These are phyloP conservation scores for Fragaria nilgerrensis DNA, from an alignment of 306 rosid species.

Conservation along the genomic window DNA sequence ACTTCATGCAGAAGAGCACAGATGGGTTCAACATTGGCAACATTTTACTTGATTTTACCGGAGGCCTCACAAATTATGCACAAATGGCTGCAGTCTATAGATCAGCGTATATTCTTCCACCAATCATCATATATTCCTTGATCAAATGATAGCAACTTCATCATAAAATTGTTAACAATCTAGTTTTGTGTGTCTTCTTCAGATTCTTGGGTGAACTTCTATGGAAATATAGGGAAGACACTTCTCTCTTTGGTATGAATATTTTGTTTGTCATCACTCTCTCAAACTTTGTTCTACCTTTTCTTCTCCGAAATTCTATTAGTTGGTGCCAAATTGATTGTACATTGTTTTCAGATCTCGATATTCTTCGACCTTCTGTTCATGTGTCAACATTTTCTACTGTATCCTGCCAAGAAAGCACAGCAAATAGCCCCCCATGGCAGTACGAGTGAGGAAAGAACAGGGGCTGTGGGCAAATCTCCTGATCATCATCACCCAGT, in stretches of 20 bases:
- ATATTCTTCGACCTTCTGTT: conserved; percentile 65
- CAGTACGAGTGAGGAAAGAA: conserved; percentile 21
- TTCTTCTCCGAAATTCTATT: background rate
- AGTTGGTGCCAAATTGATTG: background rate
- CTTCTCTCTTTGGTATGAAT: conserved; percentile 66
- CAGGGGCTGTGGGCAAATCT: conserved; percentile 39
- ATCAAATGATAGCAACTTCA: background rate
- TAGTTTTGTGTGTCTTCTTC: conserved; percentile 21
- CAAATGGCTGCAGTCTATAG: conserved; percentile 84
- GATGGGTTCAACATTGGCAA: conserved; percentile 84
- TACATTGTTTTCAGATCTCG: conserved; percentile 51
- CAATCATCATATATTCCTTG: conserved; percentile 5
- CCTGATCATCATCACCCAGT: conserved; percentile 7
- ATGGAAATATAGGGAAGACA: conserved; percentile 74
- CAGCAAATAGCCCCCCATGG: conserved; percentile 13
- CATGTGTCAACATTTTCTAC: conserved; percentile 66
- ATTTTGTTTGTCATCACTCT: background rate
- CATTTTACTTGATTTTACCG: conserved; percentile 69
- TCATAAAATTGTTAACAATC: background rate
- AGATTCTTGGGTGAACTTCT: conserved; percentile 90
- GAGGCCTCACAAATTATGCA: conserved; percentile 59
- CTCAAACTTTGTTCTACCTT: background rate
- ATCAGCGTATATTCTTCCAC: conserved; percentile 56
- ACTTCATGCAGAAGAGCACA: conserved; percentile 71
- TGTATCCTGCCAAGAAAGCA: conserved; percentile 42